phyloP scores from a whole-genome alignment of 2,329 filamentous ascomycete species.

The Calycina marina region DNA sequence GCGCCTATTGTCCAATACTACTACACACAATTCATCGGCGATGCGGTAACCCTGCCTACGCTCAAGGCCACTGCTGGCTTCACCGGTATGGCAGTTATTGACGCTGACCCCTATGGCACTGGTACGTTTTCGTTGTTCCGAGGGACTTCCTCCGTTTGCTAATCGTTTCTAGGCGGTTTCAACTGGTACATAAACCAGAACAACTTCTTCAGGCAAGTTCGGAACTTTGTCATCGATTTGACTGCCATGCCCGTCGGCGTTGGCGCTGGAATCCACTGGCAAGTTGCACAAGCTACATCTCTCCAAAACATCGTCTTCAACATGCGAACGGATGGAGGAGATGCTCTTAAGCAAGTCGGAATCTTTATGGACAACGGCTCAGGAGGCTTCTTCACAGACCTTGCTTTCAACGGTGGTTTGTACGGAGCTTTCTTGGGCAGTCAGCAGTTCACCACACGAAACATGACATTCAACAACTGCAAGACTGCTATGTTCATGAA shows the following conservation, averaged over 20 bases:
- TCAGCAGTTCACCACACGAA: constrained; percentile 78
- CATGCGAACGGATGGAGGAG: constrained; percentile 53
- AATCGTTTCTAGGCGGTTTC: constrained; percentile 1
- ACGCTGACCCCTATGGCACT: constrained; percentile 68
- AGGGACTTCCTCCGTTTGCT: no score
- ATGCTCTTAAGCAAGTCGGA: constrained; percentile 55
- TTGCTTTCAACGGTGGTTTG: constrained; percentile 70
- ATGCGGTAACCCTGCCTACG: constrained; percentile 55
- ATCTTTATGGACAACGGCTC: constrained; percentile 79
- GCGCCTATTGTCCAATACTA: constrained; percentile 72
- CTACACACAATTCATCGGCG: constrained; percentile 86
- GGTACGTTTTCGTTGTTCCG: no score
- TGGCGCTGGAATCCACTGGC: constrained; percentile 69
- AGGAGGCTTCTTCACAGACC: constrained; percentile 70
- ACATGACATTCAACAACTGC: constrained; percentile 69
- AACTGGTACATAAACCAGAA: constrained; percentile 72
- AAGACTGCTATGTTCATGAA: constrained; percentile 77
- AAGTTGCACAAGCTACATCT: constrained; percentile 70
- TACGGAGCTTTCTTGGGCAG: constrained; percentile 69
- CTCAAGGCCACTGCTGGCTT: constrained; percentile 64
- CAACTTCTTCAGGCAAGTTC: constrained; percentile 61
- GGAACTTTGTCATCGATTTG: constrained; percentile 69
- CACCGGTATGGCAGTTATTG: constrained; percentile 74
- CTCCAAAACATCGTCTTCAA: constrained; percentile 72
- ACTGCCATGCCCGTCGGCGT: constrained; percentile 44